A percentile compares a stretch with the other conserved stretches of the same genome.
Conservation (phyloP, 148 eudicot species). For the Oxyria digyna region DNA sequence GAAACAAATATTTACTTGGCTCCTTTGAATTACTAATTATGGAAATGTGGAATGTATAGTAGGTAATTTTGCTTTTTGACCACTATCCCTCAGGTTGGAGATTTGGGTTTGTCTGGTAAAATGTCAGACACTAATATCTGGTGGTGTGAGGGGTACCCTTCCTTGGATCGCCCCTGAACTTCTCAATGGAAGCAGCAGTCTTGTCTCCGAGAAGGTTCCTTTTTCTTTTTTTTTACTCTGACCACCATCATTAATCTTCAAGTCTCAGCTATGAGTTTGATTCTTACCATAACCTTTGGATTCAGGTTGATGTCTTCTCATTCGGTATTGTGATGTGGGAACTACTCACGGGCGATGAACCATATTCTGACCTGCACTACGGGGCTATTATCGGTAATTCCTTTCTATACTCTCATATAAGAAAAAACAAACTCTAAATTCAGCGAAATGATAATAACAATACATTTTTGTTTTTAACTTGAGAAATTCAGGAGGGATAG, state of each 20-base stretch:
- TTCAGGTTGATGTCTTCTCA: slow-evolving; percentile 15
- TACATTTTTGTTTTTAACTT: background rate
- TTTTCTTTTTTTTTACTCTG: background rate
- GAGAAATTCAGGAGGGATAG: slow-evolving; percentile 60
- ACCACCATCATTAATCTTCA: background rate
- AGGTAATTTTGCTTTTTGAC: too few species aligned
- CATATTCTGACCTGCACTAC: slow-evolving; percentile 7
- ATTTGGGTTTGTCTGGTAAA: slow-evolving; percentile 12
- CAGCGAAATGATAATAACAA: background rate
- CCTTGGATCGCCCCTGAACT: slow-evolving; percentile 15
- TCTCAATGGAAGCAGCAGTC: slow-evolving; percentile 10
- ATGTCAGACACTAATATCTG: slow-evolving; percentile 9
- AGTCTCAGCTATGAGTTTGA: too few species aligned
- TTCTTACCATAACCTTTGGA: background rate
- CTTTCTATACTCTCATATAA: too few species aligned
- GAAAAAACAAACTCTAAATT: background rate
- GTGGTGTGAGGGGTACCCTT: slow-evolving; percentile 10
- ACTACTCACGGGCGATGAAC: slow-evolving; percentile 8
- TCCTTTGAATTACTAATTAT: background rate
- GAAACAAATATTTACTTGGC: too few species aligned
- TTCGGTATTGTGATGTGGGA: slow-evolving; percentile 13
- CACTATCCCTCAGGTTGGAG: slow-evolving; percentile 7
- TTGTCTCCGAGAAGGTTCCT: slow-evolving; percentile 11
- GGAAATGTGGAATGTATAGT: background rate
- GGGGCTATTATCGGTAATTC: slow-evolving; percentile 11